Evolutionary conservation across 331 rosid genomes (phyloP).

Genomic region (Quercus phellos): DNA sequence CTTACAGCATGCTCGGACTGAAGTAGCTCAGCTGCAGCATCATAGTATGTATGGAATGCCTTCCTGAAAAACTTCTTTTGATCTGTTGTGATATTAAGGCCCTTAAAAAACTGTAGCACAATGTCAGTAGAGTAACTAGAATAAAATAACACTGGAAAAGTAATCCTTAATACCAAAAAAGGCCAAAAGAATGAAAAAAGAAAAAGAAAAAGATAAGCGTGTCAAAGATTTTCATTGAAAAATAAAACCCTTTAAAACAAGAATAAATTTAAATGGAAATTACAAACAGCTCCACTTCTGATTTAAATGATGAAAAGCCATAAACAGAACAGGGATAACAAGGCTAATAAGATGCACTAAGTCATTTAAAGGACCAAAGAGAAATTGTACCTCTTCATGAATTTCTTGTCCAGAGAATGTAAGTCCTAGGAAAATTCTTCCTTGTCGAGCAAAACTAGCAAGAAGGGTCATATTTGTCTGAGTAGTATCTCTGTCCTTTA

Average conservation of each 20-base stretch:
- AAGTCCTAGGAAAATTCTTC: slow-evolving; percentile 84
- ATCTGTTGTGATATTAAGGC: slow-evolving; percentile 77
- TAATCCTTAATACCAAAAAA: slow-evolving; percentile 11
- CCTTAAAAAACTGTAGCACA: slow-evolving; percentile 75
- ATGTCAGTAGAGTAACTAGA: slow-evolving; percentile 32
- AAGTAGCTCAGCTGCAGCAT: slow-evolving; percentile 78
- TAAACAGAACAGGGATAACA: neutral
- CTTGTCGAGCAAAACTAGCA: slow-evolving; percentile 98
- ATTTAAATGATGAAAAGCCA: slow-evolving; percentile 11
- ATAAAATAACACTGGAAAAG: slow-evolving; percentile 12
- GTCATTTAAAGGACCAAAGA: slow-evolving; percentile 2
- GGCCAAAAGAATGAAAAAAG: neutral
- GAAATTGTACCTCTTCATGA: slow-evolving; percentile 67
- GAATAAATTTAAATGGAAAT: neutral
- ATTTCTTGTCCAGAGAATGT: slow-evolving; percentile 69
- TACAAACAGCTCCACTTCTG: slow-evolving; percentile 1
- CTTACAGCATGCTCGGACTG: slow-evolving; percentile 95
- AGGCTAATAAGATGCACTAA: neutral
- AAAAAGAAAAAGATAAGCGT: neutral
- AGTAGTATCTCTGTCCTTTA: slow-evolving; percentile 87
- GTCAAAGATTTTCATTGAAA: neutral
- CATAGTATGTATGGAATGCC: slow-evolving; percentile 78
- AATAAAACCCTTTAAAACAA: neutral
- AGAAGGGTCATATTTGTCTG: slow-evolving; percentile 97
- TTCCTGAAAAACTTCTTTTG: slow-evolving; percentile 84